Conservation (phyloP, 305 asterid genomes). For the Petunia hybrid region DNA sequence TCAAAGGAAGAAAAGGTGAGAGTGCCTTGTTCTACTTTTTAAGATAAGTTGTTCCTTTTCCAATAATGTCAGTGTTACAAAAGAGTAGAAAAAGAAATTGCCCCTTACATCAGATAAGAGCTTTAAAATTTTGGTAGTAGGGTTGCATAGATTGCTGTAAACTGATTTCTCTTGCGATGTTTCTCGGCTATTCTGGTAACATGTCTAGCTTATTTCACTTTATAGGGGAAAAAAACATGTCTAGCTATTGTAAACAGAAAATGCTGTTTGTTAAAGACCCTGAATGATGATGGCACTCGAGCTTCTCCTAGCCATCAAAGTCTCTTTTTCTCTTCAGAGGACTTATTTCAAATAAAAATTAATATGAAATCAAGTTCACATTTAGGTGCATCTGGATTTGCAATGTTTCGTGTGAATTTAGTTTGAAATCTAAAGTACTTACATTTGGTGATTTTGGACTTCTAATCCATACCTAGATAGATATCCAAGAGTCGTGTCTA, state of each 20-base stretch:
- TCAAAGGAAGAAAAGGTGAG: slow-evolving; percentile 60
- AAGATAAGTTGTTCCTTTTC: background rate
- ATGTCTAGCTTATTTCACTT: background rate
- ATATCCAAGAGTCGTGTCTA: background rate
- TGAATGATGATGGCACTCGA: background rate
- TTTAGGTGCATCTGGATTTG: background rate
- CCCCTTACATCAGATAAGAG: background rate
- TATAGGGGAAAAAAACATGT: background rate
- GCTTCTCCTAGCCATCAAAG: background rate
- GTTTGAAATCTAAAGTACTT: background rate
- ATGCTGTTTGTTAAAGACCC: background rate
- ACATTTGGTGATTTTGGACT: background rate
- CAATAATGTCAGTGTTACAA: background rate
- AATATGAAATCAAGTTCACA: background rate
- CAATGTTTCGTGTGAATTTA: background rate
- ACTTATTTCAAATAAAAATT: background rate
- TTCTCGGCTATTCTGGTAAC: background rate
- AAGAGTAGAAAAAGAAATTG: background rate
- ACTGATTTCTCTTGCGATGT: background rate
- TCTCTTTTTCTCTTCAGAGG: background rate
- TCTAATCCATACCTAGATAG: background rate
- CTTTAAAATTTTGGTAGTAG: background rate
- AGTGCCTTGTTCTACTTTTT: background rate
- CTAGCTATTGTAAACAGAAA: background rate
- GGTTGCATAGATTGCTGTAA: background rate